These are phyloP conservation scores for Rhynchosporium graminicola DNA, from an alignment of 2,329 filamentous ascomycete genomes.

Conservation along the genomic window DNA sequence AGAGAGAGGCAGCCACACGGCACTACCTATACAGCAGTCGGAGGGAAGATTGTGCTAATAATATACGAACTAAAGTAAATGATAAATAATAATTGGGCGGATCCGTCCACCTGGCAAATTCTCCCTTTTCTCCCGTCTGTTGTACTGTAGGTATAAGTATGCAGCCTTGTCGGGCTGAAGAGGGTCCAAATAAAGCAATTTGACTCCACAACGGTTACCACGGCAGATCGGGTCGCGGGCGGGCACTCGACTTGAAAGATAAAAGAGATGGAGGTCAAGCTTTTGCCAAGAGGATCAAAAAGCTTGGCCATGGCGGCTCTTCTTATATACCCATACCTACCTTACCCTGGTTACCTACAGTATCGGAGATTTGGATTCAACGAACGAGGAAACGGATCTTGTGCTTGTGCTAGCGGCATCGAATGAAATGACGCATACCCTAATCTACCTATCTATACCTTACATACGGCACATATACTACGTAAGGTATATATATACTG, in stretches of 20 bases:
- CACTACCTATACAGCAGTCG: too few species aligned
- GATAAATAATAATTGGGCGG: neutral
- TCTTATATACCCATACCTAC: neutral
- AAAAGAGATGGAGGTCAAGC: neutral
- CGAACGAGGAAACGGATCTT: too few species aligned
- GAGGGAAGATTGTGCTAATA: too few species aligned
- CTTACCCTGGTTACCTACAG: too few species aligned
- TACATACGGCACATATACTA: too few species aligned
- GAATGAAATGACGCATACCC: too few species aligned
- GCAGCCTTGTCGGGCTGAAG: neutral
- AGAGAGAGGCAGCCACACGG: too few species aligned
- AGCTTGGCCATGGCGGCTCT: neutral
- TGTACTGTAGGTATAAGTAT: neutral
- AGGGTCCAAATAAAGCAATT: neutral
- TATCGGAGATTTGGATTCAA: too few species aligned
- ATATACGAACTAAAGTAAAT: neutral
- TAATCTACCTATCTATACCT: too few species aligned
- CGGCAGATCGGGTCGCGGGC: neutral
- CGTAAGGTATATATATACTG: too few species aligned
- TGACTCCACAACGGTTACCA: conserved; percentile 1
- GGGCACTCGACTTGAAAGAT: neutral
- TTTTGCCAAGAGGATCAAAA: neutral
- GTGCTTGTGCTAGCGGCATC: too few species aligned
- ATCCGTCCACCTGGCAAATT: neutral
- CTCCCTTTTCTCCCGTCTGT: neutral